Base-by-base conservation (phyloP, 2,329 filamentous ascomycete genomes). In the Verticillium klebahnii region DNA sequence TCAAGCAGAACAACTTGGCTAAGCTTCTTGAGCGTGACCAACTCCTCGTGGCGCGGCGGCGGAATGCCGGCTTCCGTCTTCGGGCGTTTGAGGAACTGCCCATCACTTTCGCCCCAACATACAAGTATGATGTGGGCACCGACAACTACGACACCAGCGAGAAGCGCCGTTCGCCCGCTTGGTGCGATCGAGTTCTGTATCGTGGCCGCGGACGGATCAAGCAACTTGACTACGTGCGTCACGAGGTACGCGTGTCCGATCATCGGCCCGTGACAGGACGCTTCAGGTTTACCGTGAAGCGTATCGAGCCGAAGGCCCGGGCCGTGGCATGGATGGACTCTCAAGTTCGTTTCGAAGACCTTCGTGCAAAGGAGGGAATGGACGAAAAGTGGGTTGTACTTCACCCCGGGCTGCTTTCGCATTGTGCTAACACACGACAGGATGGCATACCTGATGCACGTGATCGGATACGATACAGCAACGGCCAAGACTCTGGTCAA, bases 121-220 rank as follows among this genome's bases (percentile, higher is more conserved):
- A 99, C 81, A 99, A 99, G 74, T 99, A 99, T 74, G 95, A 99
- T 69, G 92, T 98, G 0, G 93, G 93, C 17, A 96, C 92, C 0
- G 94, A 98, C 71, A 90, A 87, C 7, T 99, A 98, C 74, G 95
- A 99, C 73, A 90, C 91, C 0, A 94, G 91, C 69, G 95, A 99
- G 75, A 99, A 99, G 82, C 92, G 92, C 74, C 86, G 95, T 58
- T 90, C 92, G 25, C 95, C 95, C 0, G 95, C 95, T 1, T 99
- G 95, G 95, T 99, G 95, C 73, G 95, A 99, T 78, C 87, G 95
- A 39, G 78, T 99, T 40, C 79, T 99, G n/a, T 96, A 92, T 71
- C 85, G 93, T 25, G 92, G 92, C 25, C 77, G 89, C 14, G 92
- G 91, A 32, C 87, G 90, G 61, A 88, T 98, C 69, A 89, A 92